These are phyloP conservation scores for Hymenoscyphus repandus DNA, from an alignment of 2,329 filamentous ascomycete genomes.

Conservation along the genomic window DNA sequence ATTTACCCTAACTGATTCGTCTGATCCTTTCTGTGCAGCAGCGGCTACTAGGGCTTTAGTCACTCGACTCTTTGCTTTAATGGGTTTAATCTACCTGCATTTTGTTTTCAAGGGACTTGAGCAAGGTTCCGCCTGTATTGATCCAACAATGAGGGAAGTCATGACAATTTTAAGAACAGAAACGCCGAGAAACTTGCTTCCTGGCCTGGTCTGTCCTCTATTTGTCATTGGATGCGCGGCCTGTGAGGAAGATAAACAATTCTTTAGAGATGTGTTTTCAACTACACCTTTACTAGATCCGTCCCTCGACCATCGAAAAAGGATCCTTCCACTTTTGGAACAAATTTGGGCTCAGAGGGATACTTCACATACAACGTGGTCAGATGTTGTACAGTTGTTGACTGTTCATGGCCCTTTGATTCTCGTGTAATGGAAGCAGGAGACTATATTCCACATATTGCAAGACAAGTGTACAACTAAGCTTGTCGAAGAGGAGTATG, in stretches of 20 bases:
- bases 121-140: constrained; percentile 10
- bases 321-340: constrained; percentile 25
- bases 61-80: constrained; percentile 22
- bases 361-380: neutral
- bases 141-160: constrained; percentile 14
- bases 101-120: constrained; percentile 22
- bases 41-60: constrained; percentile 10
- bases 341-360: constrained; percentile 20
- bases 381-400: constrained; percentile 16
- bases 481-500: no score
- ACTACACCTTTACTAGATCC: constrained; percentile 22
- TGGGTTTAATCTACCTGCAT: constrained; percentile 25
- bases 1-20: no score
- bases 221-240: constrained; percentile 25
- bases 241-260: constrained; percentile 18
- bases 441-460: no score
- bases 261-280: constrained; percentile 24
- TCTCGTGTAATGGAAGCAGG: no score
- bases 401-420: constrained; percentile 1
- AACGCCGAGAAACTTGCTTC: constrained; percentile 12
- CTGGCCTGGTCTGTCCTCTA: constrained; percentile 22
- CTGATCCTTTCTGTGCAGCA: constrained; percentile 4
- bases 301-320: constrained; percentile 23
- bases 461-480: no score
- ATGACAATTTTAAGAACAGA: constrained; percentile 20